A percentile compares a stretch with the other conserved stretches of the same genome.
phyloP scores from a whole-genome alignment of 768 basidiomycete genomes.

The Tricholomella constricta region DNA sequence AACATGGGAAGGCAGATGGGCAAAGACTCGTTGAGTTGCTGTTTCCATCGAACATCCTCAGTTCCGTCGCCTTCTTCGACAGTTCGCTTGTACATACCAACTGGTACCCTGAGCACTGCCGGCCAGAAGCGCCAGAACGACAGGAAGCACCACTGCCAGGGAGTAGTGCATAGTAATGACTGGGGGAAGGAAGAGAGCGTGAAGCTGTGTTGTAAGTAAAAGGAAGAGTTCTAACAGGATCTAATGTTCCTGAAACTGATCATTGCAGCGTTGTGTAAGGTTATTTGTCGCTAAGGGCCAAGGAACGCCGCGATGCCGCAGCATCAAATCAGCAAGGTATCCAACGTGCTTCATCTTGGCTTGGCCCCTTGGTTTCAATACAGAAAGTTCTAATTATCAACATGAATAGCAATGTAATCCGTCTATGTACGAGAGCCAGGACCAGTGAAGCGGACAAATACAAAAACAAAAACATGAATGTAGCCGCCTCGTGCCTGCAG shows the following conservation, averaged over 20 bases:
- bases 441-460: neutral
- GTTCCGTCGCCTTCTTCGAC: neutral
- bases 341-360: neutral
- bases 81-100: conserved; percentile 10
- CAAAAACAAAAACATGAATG: neutral
- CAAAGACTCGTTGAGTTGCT: conserved; percentile 50
- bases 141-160: conserved; percentile 10
- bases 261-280: conserved; percentile 3
- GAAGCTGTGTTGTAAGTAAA: neutral
- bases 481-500: neutral
- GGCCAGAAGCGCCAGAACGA: conserved; percentile 15
- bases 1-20: conserved; percentile 48
- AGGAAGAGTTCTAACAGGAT: conserved; percentile 1
- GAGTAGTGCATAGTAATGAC: conserved; percentile 11
- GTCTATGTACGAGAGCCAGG: neutral
- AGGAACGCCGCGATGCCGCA: conserved; percentile 1
- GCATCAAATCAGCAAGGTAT: neutral
- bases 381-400: conserved; percentile 3
- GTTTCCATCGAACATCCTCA: conserved; percentile 1
- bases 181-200: conserved; percentile 6
- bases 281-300: conserved; percentile 10
- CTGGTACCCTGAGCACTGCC: conserved; percentile 7
- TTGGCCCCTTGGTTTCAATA: neutral
- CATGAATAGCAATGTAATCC: conserved; percentile 13
- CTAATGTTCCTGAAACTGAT: conserved; percentile 13